Percentiles rank a stretch among this genome's conserved stretches.
Conservation (phyloP, 768 basidiomycete genomes). For the Tricholoma furcatifolium region DNA sequence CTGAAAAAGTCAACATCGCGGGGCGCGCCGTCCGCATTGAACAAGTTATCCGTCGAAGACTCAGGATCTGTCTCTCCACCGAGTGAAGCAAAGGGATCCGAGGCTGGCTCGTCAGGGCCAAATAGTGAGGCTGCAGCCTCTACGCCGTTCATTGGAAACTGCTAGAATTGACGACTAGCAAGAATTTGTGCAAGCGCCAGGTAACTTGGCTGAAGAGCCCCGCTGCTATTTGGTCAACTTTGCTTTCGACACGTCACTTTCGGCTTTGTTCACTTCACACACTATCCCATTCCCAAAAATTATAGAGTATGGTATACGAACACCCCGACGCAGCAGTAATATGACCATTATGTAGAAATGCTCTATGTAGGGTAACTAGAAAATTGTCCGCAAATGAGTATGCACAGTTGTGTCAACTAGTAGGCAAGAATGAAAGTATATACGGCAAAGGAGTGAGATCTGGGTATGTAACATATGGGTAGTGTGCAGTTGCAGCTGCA, state of each 20-base stretch:
- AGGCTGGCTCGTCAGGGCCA: slow-evolving; percentile 58
- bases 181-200: not conserved
- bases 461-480: slow-evolving; percentile 5
- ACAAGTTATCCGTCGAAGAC: slow-evolving; percentile 25
- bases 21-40: slow-evolving; percentile 11
- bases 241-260: slow-evolving; percentile 37
- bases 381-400: not conserved
- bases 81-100: slow-evolving; percentile 65
- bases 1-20: slow-evolving; percentile 9
- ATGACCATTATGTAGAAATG: slow-evolving; percentile 5
- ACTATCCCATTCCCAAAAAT: not conserved
- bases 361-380: slow-evolving; percentile 11
- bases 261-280: not conserved
- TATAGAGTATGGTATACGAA: slow-evolving; percentile 7
- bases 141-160: slow-evolving; percentile 52
- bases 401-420: slow-evolving; percentile 15
- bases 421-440: slow-evolving; percentile 13
- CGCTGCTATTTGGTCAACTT: slow-evolving; percentile 37
- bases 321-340: not conserved
- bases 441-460: slow-evolving; percentile 15
- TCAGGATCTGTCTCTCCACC: slow-evolving; percentile 29
- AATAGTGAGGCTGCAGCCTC: slow-evolving; percentile 85
- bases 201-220: slow-evolving; percentile 1
- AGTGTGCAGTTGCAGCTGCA: not conserved
- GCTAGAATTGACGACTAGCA: slow-evolving; percentile 3